Evolutionary conservation across 2,329 filamentous ascomycete species (phyloP).

Genomic region (Trichophyton schoenleinii): DNA sequence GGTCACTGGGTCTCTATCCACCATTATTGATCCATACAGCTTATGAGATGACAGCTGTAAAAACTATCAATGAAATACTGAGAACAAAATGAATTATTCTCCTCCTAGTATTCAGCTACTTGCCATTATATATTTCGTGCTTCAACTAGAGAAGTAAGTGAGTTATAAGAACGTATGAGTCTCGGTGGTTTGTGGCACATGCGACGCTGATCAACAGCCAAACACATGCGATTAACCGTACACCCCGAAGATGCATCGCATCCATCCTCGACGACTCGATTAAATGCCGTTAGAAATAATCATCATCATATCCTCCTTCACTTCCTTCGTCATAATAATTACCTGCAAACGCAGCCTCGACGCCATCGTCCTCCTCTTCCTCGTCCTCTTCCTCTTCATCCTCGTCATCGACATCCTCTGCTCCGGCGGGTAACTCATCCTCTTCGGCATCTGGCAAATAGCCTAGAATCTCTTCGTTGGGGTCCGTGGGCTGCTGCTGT

Average conservation of each 20-base stretch:
- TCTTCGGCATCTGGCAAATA: constrained; percentile 14
- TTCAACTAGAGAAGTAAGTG: background rate
- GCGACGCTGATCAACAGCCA: background rate
- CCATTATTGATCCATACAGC: background rate
- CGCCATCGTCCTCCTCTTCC: constrained; percentile 21
- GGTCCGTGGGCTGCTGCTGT: constrained; percentile 9
- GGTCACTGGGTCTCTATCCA: background rate
- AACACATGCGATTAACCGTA: background rate
- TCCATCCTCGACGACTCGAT: background rate
- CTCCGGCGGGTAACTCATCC: constrained; percentile 13
- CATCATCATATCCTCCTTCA: constrained; percentile 25
- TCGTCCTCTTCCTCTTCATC: constrained; percentile 25
- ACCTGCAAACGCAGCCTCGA: constrained; percentile 28
- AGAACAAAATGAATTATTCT: background rate
- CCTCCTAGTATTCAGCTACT: too few relatives aligned
- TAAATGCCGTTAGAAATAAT: constrained; percentile 12
- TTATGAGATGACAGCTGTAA: background rate
- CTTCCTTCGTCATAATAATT: constrained; percentile 23
- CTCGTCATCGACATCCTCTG: constrained; percentile 19
- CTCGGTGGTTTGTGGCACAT: background rate
- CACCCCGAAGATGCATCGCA: background rate
- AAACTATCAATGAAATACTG: background rate
- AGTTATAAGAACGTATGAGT: background rate
- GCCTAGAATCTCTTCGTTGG: constrained; percentile 19
- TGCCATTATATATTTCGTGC: background rate